Evolutionary conservation across 345 rosid genomes (phyloP), one percentile per base, ranked within the genome.

Genomic region (Eucalyptus pauciflora): DNA sequence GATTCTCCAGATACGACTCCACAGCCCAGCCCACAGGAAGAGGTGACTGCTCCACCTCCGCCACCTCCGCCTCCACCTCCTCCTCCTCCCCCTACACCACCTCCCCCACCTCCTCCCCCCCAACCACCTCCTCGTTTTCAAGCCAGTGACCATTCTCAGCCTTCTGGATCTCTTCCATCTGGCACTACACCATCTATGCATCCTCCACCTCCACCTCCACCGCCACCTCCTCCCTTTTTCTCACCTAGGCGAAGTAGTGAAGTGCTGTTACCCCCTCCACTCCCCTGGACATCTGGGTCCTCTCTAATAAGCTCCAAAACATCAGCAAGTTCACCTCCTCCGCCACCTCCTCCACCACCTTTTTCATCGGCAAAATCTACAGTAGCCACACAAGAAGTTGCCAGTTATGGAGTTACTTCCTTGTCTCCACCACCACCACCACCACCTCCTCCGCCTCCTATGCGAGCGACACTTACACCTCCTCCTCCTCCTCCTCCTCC

Each of bases 271-370:
- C 94, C 97, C 48, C 92, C 91, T 79, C 89, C 95, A 52, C 93
- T 95, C 67, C 95, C 97, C 90, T 94, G 98, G 99, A 94, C 92
- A 64, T 90, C 92, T 89, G 91, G 86, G 31, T 87, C 54, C 91
- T 67, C 90, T 92, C 92, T 91, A 48, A 87, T 41, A 60, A 60
- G 87, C 88, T 76, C 50, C 69, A 10, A 87, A 88, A 86, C 88
- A 87, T 86, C 51, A 86, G 60, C 85, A 43, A 31, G 50, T 76
- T 86, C 81, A 49, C 69, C 60, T 13, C 85, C n/a, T n/a, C 86
- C 81, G 5, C 85, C 60, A 69, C 27, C 88, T 51, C 88, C 86
- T 14, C 87, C 88, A 14, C 71, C 60, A 37, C 27, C 88, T 45
- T 45, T 86, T 54, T 80, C 41, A 33, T 60, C 4, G 37, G 86